Conservation (phyloP, 202 grass and related monocot genomes). For the Panicum virgatum region DNA sequence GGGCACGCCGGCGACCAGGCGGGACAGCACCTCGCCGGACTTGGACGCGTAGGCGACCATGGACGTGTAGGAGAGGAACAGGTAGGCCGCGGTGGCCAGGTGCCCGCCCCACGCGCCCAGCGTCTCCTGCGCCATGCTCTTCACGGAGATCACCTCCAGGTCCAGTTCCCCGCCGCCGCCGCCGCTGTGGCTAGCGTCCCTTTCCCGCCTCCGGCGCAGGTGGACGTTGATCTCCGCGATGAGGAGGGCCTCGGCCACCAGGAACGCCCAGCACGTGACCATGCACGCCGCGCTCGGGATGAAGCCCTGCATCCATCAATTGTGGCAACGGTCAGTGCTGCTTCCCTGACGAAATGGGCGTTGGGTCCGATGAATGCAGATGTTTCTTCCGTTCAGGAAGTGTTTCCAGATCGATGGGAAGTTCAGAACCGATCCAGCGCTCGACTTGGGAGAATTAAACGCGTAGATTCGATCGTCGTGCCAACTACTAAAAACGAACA, state of each 20-base stretch:
- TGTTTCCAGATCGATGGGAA: not conserved
- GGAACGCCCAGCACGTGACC: slow-evolving; percentile 68
- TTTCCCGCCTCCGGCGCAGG: slow-evolving; percentile 44
- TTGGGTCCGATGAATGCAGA: not conserved
- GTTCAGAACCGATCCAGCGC: not conserved
- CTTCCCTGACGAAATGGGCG: not conserved
- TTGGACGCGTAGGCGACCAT: slow-evolving; percentile 84
- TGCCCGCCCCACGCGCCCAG: slow-evolving; percentile 79
- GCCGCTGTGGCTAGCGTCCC: not conserved
- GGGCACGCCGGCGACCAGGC: slow-evolving; percentile 50
- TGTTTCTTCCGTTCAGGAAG: not conserved
- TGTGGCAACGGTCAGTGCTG: not conserved
- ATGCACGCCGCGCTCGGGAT: slow-evolving; percentile 72
- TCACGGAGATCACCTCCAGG: slow-evolving; percentile 69
- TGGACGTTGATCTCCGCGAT: slow-evolving; percentile 74
- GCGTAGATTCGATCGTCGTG: not conserved
- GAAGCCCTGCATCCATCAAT: slow-evolving; percentile 55
- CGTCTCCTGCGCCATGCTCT: slow-evolving; percentile 86
- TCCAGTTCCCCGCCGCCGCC: not conserved
- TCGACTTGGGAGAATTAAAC: not conserved
- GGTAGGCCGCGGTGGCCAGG: slow-evolving; percentile 60
- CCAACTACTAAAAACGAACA: slow-evolving; percentile 5
- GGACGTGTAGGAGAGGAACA: slow-evolving; percentile 77
- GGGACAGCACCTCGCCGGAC: slow-evolving; percentile 76
- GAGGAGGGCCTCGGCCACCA: slow-evolving; percentile 68